Base-by-base conservation (phyloP, 495 filamentous ascomycete genomes). In the Rhizodiscina lignyota region DNA sequence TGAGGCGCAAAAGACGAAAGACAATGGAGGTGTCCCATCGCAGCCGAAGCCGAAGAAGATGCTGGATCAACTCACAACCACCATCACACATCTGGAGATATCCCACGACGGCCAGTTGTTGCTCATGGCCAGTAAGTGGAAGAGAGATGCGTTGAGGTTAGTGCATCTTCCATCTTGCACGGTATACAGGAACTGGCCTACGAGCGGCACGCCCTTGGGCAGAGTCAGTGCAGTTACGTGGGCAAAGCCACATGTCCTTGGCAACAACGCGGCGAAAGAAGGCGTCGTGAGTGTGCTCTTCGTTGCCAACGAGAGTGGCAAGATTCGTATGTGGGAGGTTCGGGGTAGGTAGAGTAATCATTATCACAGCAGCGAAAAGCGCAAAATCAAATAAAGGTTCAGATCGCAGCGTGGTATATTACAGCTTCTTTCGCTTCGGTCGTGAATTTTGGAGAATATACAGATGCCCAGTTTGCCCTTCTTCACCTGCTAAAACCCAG, bases 101-200 rank as follows among this genome's bases (percentile, higher is more conserved):
- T 76, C 79, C 11, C 77, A 81, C 0, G 86, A 94, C 56, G 83
- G 83, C 5, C 91, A 96, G 58, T 55, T 96, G 38, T 52, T 97
- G 40, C 82, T 69, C 4, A 80, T 94, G 62, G 78, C 72, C 13
- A 87, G 79, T 54, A 68, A 68, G 30, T 81, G 72, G 62, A 92
- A 93, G 63, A 77, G 77, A 42, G 83, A 96, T 63, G 81, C 84
- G 1, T 51, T 97, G 52, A 63, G 81, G 54, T 56, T 97, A 44
- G 85, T 89, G 23, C 89, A 97, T 55, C 59, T 97, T 45, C 87
- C 87, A 1, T 80, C 70, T 39, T 92, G 83, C 52, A 91, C 84
- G 2, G 84, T 94, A 12, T 97, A 89, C 63, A 72, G 72, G 47
- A 96, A 97, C 56, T 97, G 89, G 89, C 89, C 89, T 16, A 97